These are phyloP conservation scores for Micractinium conductrix DNA, from an alignment of 139 green algal genomes.

Conservation along the genomic window DNA sequence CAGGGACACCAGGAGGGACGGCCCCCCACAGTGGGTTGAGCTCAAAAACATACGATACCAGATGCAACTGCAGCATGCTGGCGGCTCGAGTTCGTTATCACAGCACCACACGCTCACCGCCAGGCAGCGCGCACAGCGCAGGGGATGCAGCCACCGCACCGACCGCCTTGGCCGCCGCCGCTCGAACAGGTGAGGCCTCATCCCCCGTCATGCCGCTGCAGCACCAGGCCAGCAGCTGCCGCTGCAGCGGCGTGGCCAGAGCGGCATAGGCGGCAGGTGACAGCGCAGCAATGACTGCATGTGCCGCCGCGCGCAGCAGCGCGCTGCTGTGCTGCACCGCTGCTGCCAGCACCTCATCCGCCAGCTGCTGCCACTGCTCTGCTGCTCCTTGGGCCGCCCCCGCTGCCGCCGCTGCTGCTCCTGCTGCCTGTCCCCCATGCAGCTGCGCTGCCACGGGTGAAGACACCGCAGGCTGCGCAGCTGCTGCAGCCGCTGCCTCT, in stretches of 20 bases:
- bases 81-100: no score
- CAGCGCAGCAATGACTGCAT: conserved; percentile 32
- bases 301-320: conserved; percentile 51
- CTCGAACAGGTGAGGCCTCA: conserved; percentile 44
- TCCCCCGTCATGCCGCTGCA: conserved; percentile 9
- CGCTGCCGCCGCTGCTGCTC: conserved; percentile 35
- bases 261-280: conserved; percentile 19
- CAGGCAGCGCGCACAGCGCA: neutral
- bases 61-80: neutral
- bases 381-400: neutral
- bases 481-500: neutral
- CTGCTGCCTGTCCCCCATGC: neutral
- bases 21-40: neutral
- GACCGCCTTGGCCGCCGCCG: conserved; percentile 45
- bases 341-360: conserved; percentile 35
- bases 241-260: conserved; percentile 28
- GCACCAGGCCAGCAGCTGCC: conserved; percentile 6
- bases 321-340: conserved; percentile 39
- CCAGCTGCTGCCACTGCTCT: conserved; percentile 38
- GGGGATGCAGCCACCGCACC: conserved; percentile 1
- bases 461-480: neutral
- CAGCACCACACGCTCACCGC: neutral
- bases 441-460: neutral
- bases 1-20: no score
- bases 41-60: neutral